These are phyloP conservation scores for Coniochaeta pulveracea DNA, from an alignment of 2,329 filamentous ascomycete species.

Conservation along the genomic window DNA sequence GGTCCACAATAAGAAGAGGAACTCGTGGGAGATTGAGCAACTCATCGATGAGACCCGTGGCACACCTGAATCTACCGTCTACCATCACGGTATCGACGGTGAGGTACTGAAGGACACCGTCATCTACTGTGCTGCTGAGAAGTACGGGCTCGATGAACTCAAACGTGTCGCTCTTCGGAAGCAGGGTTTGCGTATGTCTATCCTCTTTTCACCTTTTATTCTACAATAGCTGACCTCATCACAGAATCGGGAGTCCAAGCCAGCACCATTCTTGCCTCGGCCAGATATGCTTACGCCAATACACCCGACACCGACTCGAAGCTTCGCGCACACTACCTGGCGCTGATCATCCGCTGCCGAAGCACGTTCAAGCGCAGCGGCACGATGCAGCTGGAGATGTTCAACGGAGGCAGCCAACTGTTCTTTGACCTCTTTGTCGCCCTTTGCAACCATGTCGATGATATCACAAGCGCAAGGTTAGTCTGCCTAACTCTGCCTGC, in stretches of 20 bases:
- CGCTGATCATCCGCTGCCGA: slow-evolving; percentile 80
- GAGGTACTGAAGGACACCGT: slow-evolving; percentile 78
- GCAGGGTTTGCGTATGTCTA: slow-evolving; percentile 62
- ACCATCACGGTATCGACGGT: slow-evolving; percentile 51
- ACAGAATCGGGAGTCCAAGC: slow-evolving; percentile 68
- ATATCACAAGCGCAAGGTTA: slow-evolving; percentile 47
- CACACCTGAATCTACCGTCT: slow-evolving; percentile 53
- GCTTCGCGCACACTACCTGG: slow-evolving; percentile 80
- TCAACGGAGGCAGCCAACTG: slow-evolving; percentile 65
- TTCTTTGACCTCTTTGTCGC: slow-evolving; percentile 94
- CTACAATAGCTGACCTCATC: slow-evolving; percentile 7
- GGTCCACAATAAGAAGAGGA: slow-evolving; percentile 67
- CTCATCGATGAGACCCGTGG: slow-evolving; percentile 30
- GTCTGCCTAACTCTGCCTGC: slow-evolving; percentile 18
- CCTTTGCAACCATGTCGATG: slow-evolving; percentile 80
- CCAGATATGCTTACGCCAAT: slow-evolving; percentile 81
- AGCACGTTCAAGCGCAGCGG: slow-evolving; percentile 86
- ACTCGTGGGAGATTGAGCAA: slow-evolving; percentile 74
- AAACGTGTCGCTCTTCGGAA: slow-evolving; percentile 79
- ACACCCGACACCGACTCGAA: slow-evolving; percentile 88
- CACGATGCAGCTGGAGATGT: slow-evolving; percentile 95
- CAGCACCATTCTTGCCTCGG: slow-evolving; percentile 74
- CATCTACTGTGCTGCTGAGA: slow-evolving; percentile 81
- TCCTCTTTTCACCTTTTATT: slow-evolving; percentile 1
- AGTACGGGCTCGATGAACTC: slow-evolving; percentile 72